These are phyloP conservation scores for Hypoxylon cercidicola DNA, from an alignment of 495 filamentous ascomycete genomes.

Conservation along the genomic window DNA sequence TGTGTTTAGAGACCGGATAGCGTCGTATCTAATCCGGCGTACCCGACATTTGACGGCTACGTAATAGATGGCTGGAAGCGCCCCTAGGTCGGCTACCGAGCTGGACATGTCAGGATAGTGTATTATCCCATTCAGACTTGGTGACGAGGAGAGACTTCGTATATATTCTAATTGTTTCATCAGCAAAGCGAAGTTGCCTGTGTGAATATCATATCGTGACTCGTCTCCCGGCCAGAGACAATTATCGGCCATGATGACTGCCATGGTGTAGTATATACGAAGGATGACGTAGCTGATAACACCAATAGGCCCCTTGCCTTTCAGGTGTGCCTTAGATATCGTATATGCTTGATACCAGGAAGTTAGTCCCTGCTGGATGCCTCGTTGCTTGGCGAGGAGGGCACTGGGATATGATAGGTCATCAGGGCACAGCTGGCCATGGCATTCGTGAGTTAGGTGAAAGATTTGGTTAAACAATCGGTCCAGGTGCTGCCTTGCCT, in stretches of 20 bases:
- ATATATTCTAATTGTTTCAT: conserved; percentile 47
- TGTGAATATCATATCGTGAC: conserved; percentile 55
- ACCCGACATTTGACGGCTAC: conserved; percentile 67
- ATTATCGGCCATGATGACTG: conserved; percentile 56
- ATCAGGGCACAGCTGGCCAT: not conserved
- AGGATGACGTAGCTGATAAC: conserved; percentile 48
- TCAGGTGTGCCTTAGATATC: conserved; percentile 4
- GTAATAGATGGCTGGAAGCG: conserved; percentile 63
- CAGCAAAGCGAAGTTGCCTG: conserved; percentile 51
- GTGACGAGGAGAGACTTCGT: conserved; percentile 24
- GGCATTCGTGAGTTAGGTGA: conserved; percentile 39
- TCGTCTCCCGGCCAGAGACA: conserved; percentile 51
- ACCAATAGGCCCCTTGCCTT: not conserved
- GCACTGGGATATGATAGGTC: not conserved
- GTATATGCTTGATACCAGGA: conserved; percentile 42
- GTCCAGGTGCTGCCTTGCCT: conserved; percentile 47
- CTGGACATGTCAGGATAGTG: conserved; percentile 37
- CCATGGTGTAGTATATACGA: conserved; percentile 57
- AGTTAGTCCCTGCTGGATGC: conserved; percentile 31
- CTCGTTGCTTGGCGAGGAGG: conserved; percentile 18
- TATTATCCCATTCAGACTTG: not conserved
- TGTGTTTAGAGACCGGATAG: conserved; percentile 52
- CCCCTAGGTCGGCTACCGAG: conserved; percentile 59
- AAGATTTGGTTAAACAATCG: conserved; percentile 45
- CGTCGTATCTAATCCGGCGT: conserved; percentile 54